Percentiles rank a stretch among this genome's conserved stretches.
These are phyloP conservation scores for Malassezia arunalokei DNA, from an alignment of 1,284 basidiomycete species.

Conservation along the genomic window DNA sequence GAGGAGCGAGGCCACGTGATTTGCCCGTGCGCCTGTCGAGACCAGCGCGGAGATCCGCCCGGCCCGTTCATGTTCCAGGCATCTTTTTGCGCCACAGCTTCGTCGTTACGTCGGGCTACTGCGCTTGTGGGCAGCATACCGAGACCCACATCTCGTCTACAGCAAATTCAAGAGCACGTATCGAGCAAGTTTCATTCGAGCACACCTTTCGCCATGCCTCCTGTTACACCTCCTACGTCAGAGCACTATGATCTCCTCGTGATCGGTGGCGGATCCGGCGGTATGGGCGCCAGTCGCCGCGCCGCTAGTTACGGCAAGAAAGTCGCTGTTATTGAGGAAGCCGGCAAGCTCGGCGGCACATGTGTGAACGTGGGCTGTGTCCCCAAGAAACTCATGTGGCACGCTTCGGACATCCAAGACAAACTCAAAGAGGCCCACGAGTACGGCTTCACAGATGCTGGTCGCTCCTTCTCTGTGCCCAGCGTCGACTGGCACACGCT, in stretches of 20 bases:
- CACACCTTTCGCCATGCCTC: constrained; percentile 29
- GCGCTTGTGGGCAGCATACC: background rate
- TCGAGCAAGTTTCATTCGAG: background rate
- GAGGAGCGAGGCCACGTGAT: background rate
- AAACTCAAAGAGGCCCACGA: constrained; percentile 60
- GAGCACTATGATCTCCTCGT: constrained; percentile 41
- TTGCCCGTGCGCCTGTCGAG: background rate
- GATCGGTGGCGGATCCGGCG: constrained; percentile 45
- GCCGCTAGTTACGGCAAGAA: constrained; percentile 88
- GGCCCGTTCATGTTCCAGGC: background rate
- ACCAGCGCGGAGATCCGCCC: too few species aligned
- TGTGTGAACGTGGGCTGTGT: constrained; percentile 72
- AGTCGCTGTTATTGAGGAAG: constrained; percentile 74
- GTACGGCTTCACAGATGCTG: constrained; percentile 59
- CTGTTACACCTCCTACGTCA: constrained; percentile 28
- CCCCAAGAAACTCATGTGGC: constrained; percentile 83
- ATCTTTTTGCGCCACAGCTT: background rate
- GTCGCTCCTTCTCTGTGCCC: constrained; percentile 44
- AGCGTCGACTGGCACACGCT: constrained; percentile 76
- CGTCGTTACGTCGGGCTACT: background rate
- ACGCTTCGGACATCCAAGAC: constrained; percentile 76
- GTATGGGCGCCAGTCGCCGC: constrained; percentile 48
- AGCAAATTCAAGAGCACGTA: background rate
- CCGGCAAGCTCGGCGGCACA: constrained; percentile 72
- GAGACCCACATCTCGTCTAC: background rate